A percentile compares a stretch with the other conserved stretches of the same genome.
Evolutionary conservation across 2,329 filamentous ascomycete genomes (phyloP).

Genomic region (Leptographium galeiforme): DNA sequence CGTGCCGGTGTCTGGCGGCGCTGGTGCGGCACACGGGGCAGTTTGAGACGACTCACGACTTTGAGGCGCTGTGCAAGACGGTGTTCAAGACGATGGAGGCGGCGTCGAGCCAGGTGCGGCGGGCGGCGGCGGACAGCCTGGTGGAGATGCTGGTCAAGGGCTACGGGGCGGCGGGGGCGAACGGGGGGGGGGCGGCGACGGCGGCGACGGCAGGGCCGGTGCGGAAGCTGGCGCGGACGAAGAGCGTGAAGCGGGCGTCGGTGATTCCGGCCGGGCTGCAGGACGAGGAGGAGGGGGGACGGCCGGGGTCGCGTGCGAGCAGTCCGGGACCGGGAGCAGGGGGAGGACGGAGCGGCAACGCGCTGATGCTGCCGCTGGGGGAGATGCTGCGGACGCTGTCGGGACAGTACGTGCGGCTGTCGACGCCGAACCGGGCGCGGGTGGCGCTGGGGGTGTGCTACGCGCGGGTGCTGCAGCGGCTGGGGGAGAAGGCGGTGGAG

Average conservation of each 20-base stretch:
- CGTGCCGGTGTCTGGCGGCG: constrained; percentile 66
- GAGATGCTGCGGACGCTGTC: constrained; percentile 73
- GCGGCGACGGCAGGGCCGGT: constrained; percentile 27
- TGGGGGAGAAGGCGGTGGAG: constrained; percentile 77
- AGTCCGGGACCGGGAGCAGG: constrained; percentile 47
- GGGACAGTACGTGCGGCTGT: constrained; percentile 62
- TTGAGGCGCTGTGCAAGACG: constrained; percentile 71
- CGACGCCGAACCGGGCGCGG: constrained; percentile 67
- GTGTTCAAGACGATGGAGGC: constrained; percentile 83
- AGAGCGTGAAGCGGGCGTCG: constrained; percentile 40
- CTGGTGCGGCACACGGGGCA: constrained; percentile 61
- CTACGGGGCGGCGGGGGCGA: constrained; percentile 46
- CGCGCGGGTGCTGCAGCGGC: constrained; percentile 59
- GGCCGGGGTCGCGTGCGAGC: constrained; percentile 45
- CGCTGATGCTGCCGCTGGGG: constrained; percentile 56
- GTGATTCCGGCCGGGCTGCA: constrained; percentile 42
- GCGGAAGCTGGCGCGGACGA: constrained; percentile 56
- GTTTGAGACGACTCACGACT: constrained; percentile 81
- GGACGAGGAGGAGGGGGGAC: constrained; percentile 54
- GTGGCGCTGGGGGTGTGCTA: constrained; percentile 83
- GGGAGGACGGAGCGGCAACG: constrained; percentile 37
- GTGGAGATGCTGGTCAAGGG: constrained; percentile 72
- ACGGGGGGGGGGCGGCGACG: constrained; percentile 22
- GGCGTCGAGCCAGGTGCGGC: constrained; percentile 58
- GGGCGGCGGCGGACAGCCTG: constrained; percentile 75